These are phyloP conservation scores for Pichia kluyveri DNA, from an alignment of 805 yeast genomes.

Conservation along the genomic window DNA sequence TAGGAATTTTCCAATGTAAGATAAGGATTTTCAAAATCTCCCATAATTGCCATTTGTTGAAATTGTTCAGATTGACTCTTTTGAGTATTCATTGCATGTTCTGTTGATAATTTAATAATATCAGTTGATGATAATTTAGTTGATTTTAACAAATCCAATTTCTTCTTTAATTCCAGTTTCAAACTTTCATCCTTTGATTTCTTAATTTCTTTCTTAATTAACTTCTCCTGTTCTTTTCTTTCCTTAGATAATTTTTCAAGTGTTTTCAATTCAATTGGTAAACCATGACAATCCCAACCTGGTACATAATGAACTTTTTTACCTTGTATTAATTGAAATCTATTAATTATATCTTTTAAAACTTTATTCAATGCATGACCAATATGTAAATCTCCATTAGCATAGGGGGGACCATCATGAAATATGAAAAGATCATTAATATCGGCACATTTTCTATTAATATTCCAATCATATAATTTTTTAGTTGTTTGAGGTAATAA, in stretches of 20 bases:
- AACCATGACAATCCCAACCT: slow-evolving; percentile 99
- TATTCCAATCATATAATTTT: slow-evolving; percentile 60
- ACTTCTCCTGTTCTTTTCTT: slow-evolving; percentile 21
- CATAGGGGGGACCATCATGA: slow-evolving; percentile 99
- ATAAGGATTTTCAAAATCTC: slow-evolving; percentile 71
- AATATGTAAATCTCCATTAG: slow-evolving; percentile 87
- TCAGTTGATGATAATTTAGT: slow-evolving; percentile 35
- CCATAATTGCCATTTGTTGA: slow-evolving; percentile 65
- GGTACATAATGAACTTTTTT: slow-evolving; percentile 66
- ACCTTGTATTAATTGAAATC: slow-evolving; percentile 56
- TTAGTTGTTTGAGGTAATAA: slow-evolving; percentile 47
- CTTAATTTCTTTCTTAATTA: slow-evolving; percentile 19
- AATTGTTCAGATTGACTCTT: slow-evolving; percentile 56
- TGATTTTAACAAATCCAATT: slow-evolving; percentile 9
- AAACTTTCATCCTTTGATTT: slow-evolving; percentile 9
- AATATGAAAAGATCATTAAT: slow-evolving; percentile 46
- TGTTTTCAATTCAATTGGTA: slow-evolving; percentile 91
- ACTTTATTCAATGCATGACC: slow-evolving; percentile 91
- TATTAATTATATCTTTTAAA: slow-evolving; percentile 73
- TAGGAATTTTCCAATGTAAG: slow-evolving; percentile 62
- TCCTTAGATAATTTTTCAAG: slow-evolving; percentile 34
- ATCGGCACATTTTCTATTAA: slow-evolving; percentile 16
- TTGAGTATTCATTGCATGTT: slow-evolving; percentile 63
- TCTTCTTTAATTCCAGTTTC: slow-evolving; percentile 3
- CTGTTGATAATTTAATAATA: slow-evolving; percentile 55